These are phyloP conservation scores for Guyanaporus albipodus DNA, from an alignment of 768 basidiomycete genomes.

Conservation along the genomic window DNA sequence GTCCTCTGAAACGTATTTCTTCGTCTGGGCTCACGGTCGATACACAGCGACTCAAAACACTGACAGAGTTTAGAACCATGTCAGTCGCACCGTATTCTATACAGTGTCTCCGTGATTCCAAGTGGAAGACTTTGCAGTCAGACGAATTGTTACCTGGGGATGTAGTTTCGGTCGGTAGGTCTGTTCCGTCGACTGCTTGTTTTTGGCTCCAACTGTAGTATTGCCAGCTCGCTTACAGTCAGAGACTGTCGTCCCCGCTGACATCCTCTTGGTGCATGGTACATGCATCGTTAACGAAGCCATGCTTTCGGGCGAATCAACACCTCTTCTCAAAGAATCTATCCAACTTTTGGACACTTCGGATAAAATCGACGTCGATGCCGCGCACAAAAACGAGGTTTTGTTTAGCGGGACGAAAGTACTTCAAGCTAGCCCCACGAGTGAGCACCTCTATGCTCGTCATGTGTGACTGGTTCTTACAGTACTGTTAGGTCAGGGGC, in stretches of 20 bases:
- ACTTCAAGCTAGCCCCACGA: conserved; percentile 62
- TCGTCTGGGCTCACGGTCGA: not conserved
- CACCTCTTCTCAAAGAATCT: conserved; percentile 93
- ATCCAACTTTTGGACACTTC: conserved; percentile 74
- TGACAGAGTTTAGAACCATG: conserved; percentile 98
- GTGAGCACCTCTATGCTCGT: conserved; percentile 26
- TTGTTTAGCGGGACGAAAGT: conserved; percentile 98
- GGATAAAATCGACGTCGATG: conserved; percentile 82
- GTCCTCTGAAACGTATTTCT: conserved; percentile 17
- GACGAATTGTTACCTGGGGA: conserved; percentile 92
- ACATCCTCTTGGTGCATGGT: conserved; percentile 88
- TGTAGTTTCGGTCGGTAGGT: conserved; percentile 74
- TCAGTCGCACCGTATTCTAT: conserved; percentile 88
- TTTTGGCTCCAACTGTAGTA: conserved; percentile 1
- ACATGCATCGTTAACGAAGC: conserved; percentile 98
- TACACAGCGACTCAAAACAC: conserved; percentile 78
- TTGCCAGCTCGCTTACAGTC: conserved; percentile 56
- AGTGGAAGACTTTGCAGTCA: conserved; percentile 79
- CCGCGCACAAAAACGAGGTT: conserved; percentile 79
- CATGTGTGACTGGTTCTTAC: not conserved
- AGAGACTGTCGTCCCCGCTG: conserved; percentile 90
- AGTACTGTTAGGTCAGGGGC: conserved; percentile 24
- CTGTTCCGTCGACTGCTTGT: not conserved
- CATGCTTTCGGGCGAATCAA: conserved; percentile 98
- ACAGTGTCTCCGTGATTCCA: conserved; percentile 69